Percentiles rank a stretch among this genome's conserved stretches.
These are phyloP conservation scores for Kazachstania kunashirensis DNA, from an alignment of 805 yeast species.

Conservation along the genomic window DNA sequence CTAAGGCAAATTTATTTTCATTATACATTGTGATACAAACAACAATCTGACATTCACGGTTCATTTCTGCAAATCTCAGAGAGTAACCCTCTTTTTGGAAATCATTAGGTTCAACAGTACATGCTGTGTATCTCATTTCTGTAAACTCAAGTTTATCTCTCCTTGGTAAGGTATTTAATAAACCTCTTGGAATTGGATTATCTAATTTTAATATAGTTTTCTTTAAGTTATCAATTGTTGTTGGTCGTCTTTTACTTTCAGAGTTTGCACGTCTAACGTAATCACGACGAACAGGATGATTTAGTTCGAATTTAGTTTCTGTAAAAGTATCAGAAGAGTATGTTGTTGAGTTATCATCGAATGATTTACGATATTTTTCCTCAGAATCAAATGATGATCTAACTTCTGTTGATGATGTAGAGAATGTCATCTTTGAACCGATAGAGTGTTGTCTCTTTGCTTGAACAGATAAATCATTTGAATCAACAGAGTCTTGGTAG, in stretches of 20 bases:
- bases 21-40: conserved; percentile 96
- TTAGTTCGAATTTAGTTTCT: conserved; percentile 30
- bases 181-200: conserved; percentile 87
- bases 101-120: conserved; percentile 86
- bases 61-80: conserved; percentile 72
- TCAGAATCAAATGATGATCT: conserved; percentile 16
- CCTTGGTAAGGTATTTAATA: conserved; percentile 74
- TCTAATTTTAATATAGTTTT: conserved; percentile 64
- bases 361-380: conserved; percentile 44
- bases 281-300: conserved; percentile 28
- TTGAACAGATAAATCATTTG: conserved; percentile 7
- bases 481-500: conserved; percentile 6
- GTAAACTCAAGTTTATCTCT: conserved; percentile 88
- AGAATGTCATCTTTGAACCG: conserved; percentile 14
- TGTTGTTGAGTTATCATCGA: conserved; percentile 32
- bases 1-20: conserved; percentile 81
- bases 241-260: conserved; percentile 55
- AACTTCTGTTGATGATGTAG: conserved; percentile 22
- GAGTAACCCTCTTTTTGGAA: conserved; percentile 75
- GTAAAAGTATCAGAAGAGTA: conserved; percentile 28
- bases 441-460: conserved; percentile 14
- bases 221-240: conserved; percentile 38
- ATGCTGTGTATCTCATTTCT: conserved; percentile 95
- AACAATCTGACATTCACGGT: conserved; percentile 85
- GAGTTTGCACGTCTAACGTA: conserved; percentile 50